phyloP scores from a whole-genome alignment of 495 filamentous ascomycete genomes.

The Trichoderma erinaceum region DNA sequence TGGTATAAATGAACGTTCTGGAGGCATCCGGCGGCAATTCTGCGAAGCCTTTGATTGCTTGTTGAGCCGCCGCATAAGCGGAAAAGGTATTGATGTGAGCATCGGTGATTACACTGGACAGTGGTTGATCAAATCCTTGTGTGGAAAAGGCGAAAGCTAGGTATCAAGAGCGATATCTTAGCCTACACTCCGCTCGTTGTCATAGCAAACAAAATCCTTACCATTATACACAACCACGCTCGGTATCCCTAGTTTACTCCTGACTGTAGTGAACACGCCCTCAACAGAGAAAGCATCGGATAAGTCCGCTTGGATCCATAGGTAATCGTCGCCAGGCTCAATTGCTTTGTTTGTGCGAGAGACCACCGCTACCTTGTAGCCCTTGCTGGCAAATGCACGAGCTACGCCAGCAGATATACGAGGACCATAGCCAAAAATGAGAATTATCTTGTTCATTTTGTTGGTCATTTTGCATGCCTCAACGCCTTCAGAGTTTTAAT shows the following conservation, averaged over 20 bases:
- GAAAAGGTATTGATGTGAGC: background rate
- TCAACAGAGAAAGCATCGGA: background rate
- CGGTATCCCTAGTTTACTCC: background rate
- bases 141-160: background rate
- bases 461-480: background rate
- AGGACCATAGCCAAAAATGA: background rate
- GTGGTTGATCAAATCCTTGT: background rate
- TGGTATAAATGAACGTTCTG: background rate
- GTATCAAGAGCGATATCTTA: background rate
- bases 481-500: background rate
- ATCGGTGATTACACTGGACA: background rate
- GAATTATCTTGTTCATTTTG: background rate
- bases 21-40: background rate
- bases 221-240: background rate
- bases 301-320: background rate
- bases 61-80: background rate
- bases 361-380: background rate
- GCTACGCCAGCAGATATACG: background rate
- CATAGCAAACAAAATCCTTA: background rate
- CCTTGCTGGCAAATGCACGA: background rate
- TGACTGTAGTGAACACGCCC: background rate
- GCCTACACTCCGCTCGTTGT: background rate
- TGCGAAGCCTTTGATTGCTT: background rate
- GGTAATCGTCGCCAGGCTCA: background rate
- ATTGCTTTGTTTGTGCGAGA: background rate